Percentiles rank a stretch among this genome's conserved stretches.
These are phyloP conservation scores for Andrographis paniculata DNA, from an alignment of 305 asterid genomes.

Conservation along the genomic window DNA sequence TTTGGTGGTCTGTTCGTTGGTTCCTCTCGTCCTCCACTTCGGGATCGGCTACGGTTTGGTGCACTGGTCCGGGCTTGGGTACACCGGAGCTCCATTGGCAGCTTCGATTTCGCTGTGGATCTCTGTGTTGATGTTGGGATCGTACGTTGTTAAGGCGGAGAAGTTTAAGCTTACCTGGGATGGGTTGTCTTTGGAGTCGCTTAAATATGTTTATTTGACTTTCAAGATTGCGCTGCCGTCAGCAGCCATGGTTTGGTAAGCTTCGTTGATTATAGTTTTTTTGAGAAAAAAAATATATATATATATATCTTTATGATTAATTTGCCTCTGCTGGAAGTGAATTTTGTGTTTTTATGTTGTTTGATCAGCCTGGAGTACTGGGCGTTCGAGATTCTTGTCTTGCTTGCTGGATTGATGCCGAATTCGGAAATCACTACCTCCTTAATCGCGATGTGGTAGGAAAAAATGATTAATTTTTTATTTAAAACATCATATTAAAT, in stretches of 20 bases:
- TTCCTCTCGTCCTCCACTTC: conserved; percentile 35
- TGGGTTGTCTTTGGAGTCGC: conserved; percentile 42
- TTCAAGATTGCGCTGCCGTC: conserved; percentile 63
- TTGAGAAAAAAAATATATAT: no score
- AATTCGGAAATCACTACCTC: conserved; percentile 50
- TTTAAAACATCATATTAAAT: no score
- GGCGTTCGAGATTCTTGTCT: conserved; percentile 65
- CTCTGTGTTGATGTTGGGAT: conserved; percentile 32
- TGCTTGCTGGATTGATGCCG: conserved; percentile 67
- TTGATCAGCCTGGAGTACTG: conserved; percentile 56
- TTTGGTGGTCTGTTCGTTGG: conserved; percentile 42
- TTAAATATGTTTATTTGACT: conserved; percentile 25
- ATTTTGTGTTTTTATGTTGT: background rate
- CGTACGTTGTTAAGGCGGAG: conserved; percentile 30
- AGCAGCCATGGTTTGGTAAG: conserved; percentile 78
- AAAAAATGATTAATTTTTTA: no score
- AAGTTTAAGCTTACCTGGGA: conserved; percentile 44
- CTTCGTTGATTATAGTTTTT: no score
- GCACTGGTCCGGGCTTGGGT: conserved; percentile 37
- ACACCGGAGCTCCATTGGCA: conserved; percentile 53
- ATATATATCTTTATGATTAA: conserved; percentile 3
- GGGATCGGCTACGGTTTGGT: conserved; percentile 41
- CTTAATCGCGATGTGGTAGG: conserved; percentile 66
- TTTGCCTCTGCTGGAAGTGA: background rate
- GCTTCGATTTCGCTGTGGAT: conserved; percentile 61